phyloP scores from a whole-genome alignment of 805 yeast genomes.

The Jamesozyma jinghongensis region DNA sequence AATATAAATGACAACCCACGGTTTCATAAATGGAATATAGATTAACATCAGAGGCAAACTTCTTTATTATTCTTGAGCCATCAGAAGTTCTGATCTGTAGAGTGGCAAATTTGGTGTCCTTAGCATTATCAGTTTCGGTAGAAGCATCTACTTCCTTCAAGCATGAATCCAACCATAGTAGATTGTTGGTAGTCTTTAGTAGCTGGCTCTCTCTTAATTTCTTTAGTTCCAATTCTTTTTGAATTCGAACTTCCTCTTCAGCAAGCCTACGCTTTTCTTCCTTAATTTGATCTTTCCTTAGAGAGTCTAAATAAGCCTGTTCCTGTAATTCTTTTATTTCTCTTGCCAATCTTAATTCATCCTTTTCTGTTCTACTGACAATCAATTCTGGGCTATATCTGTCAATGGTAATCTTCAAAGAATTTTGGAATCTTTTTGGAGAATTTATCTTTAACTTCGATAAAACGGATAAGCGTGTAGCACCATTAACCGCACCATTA shows the following conservation, averaged over 20 bases:
- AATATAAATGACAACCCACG: constrained; percentile 22
- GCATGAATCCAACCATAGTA: constrained; percentile 21
- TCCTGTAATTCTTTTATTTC: constrained; percentile 57
- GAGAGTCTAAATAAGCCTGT: constrained; percentile 52
- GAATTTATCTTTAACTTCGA: constrained; percentile 26
- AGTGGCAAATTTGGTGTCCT: constrained; percentile 12
- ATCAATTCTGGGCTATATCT: constrained; percentile 54
- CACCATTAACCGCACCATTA: constrained; percentile 23
- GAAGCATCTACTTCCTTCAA: not conserved
- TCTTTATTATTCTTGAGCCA: constrained; percentile 25
- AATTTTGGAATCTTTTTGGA: constrained; percentile 29
- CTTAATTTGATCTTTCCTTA: constrained; percentile 47
- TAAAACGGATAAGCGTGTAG: constrained; percentile 30
- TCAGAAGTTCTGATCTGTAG: constrained; percentile 27
- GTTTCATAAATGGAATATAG: constrained; percentile 17
- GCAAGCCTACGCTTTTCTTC: constrained; percentile 35
- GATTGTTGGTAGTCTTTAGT: constrained; percentile 11
- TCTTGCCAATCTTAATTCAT: constrained; percentile 51
- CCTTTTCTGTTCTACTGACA: constrained; percentile 49
- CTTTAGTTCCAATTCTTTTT: constrained; percentile 6
- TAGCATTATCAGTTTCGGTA: not conserved
- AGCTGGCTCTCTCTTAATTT: constrained; percentile 11
- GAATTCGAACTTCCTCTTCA: constrained; percentile 5
- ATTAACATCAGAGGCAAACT: constrained; percentile 14
- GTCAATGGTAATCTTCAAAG: constrained; percentile 36